Conservation (phyloP, 345 rosid genomes). For the Brassica rapa region DNA sequence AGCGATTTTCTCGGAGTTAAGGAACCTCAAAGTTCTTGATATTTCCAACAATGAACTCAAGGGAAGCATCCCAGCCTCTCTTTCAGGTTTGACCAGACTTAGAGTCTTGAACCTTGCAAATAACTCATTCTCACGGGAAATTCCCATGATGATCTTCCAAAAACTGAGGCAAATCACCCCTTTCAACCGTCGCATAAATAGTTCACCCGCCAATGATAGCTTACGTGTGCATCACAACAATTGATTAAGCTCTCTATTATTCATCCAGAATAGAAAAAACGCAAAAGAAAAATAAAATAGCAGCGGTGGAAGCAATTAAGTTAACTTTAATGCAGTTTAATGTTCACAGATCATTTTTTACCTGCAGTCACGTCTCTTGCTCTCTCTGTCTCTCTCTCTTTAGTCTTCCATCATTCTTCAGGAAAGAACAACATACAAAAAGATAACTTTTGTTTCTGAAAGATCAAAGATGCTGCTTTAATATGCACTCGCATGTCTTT, state of each 20-base stretch:
- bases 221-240: neutral
- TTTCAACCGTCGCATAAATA: too few species aligned
- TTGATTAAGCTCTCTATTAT: neutral
- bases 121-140: constrained; percentile 70
- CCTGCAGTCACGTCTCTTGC: neutral
- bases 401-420: neutral
- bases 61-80: constrained; percentile 64
- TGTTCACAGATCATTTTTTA: neutral
- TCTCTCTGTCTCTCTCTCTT: neutral
- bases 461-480: neutral
- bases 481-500: neutral
- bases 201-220: neutral
- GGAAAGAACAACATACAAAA: neutral
- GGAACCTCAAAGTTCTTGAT: constrained; percentile 64
- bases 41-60: constrained; percentile 71
- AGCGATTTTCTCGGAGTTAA: constrained; percentile 52
- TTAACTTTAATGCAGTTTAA: neutral
- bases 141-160: constrained; percentile 64
- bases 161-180: constrained; percentile 35
- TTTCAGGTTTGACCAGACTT: constrained; percentile 64
- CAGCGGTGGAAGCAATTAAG: neutral
- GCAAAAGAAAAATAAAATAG: neutral
- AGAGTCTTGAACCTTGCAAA: constrained; percentile 68
- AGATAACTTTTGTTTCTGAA: neutral
- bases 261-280: too few species aligned